phyloP scores from a whole-genome alignment of 2,329 filamentous ascomycete genomes.

The Aschersonia sp. region DNA sequence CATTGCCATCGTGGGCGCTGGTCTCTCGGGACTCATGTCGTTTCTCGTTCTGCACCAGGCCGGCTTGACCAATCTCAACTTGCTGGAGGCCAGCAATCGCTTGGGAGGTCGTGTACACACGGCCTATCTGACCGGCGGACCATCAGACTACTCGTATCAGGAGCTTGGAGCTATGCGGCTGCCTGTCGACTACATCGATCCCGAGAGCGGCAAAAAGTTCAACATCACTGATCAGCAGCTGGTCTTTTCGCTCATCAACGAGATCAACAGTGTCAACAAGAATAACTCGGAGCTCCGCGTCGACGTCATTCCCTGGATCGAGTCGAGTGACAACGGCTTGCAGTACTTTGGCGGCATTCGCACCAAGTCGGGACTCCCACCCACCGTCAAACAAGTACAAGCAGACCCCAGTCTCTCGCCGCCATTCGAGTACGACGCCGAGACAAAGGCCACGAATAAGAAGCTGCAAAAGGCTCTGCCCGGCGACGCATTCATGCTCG shows the following conservation, averaged over 20 bases:
- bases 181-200: slow-evolving; percentile 35
- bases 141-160: slow-evolving; percentile 51
- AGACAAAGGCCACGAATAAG: slow-evolving; percentile 17
- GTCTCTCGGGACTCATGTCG: slow-evolving; percentile 51
- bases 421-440: slow-evolving; percentile 18
- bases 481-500: slow-evolving; percentile 18
- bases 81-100: slow-evolving; percentile 44
- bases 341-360: slow-evolving; percentile 30
- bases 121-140: slow-evolving; percentile 42
- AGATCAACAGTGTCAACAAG: slow-evolving; percentile 45
- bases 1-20: slow-evolving; percentile 50
- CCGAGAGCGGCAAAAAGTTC: slow-evolving; percentile 33
- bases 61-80: slow-evolving; percentile 44
- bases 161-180: slow-evolving; percentile 55
- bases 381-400: slow-evolving; percentile 31
- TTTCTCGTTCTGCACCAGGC: slow-evolving; percentile 28
- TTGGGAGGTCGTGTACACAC: slow-evolving; percentile 52
- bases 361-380: slow-evolving; percentile 35
- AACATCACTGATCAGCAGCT: slow-evolving; percentile 49
- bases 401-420: slow-evolving; percentile 21
- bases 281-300: slow-evolving; percentile 31
- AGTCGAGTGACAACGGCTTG: slow-evolving; percentile 39
- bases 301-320: slow-evolving; percentile 49
- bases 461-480: slow-evolving; percentile 21
- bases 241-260: slow-evolving; percentile 46